Conservation (phyloP, 139 green algal species). For the Auxenochlorella pyrenoidosa region DNA sequence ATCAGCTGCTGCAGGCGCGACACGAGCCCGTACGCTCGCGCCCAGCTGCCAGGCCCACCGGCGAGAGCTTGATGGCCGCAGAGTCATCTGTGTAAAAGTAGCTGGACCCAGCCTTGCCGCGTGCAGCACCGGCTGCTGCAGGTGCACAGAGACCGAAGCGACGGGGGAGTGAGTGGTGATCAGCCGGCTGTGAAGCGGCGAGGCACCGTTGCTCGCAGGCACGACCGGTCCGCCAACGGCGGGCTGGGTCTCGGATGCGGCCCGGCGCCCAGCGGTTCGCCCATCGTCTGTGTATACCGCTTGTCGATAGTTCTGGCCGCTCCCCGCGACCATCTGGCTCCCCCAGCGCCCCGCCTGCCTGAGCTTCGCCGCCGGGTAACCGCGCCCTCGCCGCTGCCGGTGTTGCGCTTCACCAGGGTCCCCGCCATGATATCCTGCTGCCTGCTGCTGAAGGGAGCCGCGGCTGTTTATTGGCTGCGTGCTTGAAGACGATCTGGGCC, state of each 20-base stretch:
- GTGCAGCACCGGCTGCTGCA: conserved; percentile 11
- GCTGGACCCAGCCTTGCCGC: conserved; percentile 28
- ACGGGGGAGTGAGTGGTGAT: background rate
- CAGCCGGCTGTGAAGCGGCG: background rate
- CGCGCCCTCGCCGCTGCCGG: conserved; percentile 1
- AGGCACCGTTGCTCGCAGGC: background rate
- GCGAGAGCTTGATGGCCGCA: conserved; percentile 47
- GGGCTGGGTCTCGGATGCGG: background rate
- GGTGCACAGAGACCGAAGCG: background rate
- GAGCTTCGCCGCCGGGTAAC: conserved; percentile 14
- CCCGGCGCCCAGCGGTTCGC: background rate
- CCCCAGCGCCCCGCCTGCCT: background rate
- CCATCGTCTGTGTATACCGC: background rate
- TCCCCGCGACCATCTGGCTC: background rate
- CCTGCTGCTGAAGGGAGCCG: background rate
- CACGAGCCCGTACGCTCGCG: no score
- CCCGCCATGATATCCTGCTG: conserved; percentile 11
- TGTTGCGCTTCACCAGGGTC: conserved; percentile 1
- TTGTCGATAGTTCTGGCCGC: background rate
- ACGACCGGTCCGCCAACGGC: no score
- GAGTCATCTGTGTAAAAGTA: conserved; percentile 51
- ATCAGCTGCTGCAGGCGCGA: background rate
- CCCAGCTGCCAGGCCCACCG: conserved; percentile 20
- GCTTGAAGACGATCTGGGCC: background rate
- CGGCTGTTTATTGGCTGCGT: background rate